Percentiles rank a stretch among this genome's conserved stretches.
These are phyloP conservation scores for Gossypium mustelinum DNA, from an alignment of 345 rosid species.

Conservation along the genomic window DNA sequence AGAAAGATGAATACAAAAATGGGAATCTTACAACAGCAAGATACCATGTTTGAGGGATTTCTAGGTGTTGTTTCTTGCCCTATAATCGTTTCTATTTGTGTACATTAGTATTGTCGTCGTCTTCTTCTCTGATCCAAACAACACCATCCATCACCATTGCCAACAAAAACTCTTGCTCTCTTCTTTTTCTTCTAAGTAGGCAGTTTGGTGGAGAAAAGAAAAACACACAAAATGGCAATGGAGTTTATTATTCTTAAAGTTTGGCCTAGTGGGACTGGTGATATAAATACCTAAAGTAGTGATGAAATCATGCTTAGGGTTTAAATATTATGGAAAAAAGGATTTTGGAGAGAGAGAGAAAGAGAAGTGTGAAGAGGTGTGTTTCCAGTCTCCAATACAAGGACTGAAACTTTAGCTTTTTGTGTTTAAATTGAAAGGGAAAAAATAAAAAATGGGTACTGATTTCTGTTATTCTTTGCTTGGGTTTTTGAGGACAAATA, in stretches of 20 bases:
- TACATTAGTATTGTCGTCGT: slow-evolving; percentile 42
- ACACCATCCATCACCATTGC: slow-evolving; percentile 49
- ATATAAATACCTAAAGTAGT: slow-evolving; percentile 53
- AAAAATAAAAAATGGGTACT: background rate
- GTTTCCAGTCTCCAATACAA: slow-evolving; percentile 59
- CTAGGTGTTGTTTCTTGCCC: slow-evolving; percentile 18
- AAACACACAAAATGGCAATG: slow-evolving; percentile 20
- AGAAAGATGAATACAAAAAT: slow-evolving; percentile 23
- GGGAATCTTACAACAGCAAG: slow-evolving; percentile 34
- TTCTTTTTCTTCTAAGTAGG: slow-evolving; percentile 12
- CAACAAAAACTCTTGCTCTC: slow-evolving; percentile 20
- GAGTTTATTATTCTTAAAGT: slow-evolving; percentile 42
- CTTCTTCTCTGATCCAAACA: slow-evolving; percentile 49
- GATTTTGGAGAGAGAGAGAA: background rate
- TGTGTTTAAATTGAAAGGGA: background rate
- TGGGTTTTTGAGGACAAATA: background rate
- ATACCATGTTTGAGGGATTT: slow-evolving; percentile 38
- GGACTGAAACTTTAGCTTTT: slow-evolving; percentile 55
- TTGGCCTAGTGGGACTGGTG: slow-evolving; percentile 61
- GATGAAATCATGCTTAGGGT: slow-evolving; percentile 53
- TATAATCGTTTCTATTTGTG: slow-evolving; percentile 19
- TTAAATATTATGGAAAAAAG: slow-evolving; percentile 11
- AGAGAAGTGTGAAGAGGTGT: slow-evolving; percentile 18
- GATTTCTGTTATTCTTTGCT: background rate
- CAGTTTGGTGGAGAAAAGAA: background rate